Conservation (phyloP, 257 asterid species). For the Sherardia arvensis region DNA sequence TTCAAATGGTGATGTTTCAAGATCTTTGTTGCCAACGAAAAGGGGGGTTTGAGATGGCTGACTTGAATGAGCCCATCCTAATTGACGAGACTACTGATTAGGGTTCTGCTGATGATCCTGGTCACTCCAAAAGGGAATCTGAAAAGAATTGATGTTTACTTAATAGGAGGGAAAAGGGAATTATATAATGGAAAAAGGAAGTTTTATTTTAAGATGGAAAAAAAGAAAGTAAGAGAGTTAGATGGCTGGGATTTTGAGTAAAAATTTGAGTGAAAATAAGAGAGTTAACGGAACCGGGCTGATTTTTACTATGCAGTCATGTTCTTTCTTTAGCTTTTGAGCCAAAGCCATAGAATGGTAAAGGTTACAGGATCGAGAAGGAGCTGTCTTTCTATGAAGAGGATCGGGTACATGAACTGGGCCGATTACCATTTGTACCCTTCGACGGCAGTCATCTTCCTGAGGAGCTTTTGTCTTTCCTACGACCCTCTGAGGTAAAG, state of each 20-base stretch:
- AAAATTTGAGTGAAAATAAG: too few relatives aligned
- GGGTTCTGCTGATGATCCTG: slow-evolving; percentile 10
- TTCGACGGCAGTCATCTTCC: slow-evolving; percentile 13
- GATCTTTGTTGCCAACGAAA: slow-evolving; percentile 11
- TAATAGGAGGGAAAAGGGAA: too few relatives aligned
- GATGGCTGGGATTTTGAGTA: too few relatives aligned
- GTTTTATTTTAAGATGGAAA: too few relatives aligned
- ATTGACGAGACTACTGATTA: slow-evolving; percentile 12
- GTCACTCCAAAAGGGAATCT: slow-evolving; percentile 7
- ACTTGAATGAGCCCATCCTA: slow-evolving; percentile 22
- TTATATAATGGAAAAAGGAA: too few relatives aligned
- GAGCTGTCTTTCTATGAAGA: slow-evolving; percentile 12
- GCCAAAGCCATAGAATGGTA: slow-evolving; percentile 13
- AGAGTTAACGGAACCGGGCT: too few relatives aligned
- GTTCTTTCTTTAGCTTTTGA: slow-evolving; percentile 17
- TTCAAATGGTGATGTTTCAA: slow-evolving; percentile 15
- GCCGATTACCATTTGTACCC: slow-evolving; percentile 10
- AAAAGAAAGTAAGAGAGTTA: too few relatives aligned
- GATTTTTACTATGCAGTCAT: slow-evolving; percentile 16
- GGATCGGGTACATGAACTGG: slow-evolving; percentile 10
- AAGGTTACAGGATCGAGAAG: slow-evolving; percentile 7
- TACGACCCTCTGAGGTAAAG: slow-evolving; percentile 12
- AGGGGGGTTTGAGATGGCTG: slow-evolving; percentile 20
- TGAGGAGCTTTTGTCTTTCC: background rate
- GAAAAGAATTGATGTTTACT: too few relatives aligned